phyloP scores from a whole-genome alignment of 2,329 filamentous ascomycete genomes.

The Pyricularia grisea region DNA sequence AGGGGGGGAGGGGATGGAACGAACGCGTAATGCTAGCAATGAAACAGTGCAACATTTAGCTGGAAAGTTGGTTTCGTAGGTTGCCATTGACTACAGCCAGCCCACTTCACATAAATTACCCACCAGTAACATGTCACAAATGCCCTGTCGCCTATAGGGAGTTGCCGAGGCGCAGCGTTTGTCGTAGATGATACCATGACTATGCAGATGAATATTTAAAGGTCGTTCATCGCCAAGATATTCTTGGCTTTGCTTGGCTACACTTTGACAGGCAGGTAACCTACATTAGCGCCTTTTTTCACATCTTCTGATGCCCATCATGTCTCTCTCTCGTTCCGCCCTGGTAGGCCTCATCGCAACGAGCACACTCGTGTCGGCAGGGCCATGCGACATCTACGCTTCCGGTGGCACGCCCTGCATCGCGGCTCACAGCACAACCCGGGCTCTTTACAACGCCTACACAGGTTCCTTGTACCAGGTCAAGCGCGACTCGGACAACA shows the following conservation, averaged over 20 bases:
- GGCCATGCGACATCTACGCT: constrained; percentile 53
- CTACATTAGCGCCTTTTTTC: not conserved
- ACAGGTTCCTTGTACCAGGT: constrained; percentile 49
- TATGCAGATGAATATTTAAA: not conserved
- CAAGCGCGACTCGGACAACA: constrained; percentile 39
- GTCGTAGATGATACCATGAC: not conserved
- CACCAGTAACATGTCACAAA: not conserved
- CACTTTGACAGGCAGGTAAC: not conserved
- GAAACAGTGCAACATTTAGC: not conserved
- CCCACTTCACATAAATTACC: not conserved
- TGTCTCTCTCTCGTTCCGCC: not conserved
- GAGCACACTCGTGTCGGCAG: constrained; percentile 29
- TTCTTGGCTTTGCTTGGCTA: not conserved
- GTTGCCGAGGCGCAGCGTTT: not conserved
- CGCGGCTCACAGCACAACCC: constrained; percentile 56
- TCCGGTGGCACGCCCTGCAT: constrained; percentile 51
- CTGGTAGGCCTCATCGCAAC: not conserved
- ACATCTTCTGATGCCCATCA: not conserved
- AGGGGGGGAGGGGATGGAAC: not conserved
- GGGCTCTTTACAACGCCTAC: constrained; percentile 47
- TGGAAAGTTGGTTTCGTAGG: not conserved
- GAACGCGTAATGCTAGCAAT: not conserved
- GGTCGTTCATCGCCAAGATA: not conserved
- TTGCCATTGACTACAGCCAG: not conserved
- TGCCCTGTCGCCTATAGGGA: not conserved